Base-by-base conservation (phyloP, 2,329 filamentous ascomycete species). In the Gremmenia infestans region DNA sequence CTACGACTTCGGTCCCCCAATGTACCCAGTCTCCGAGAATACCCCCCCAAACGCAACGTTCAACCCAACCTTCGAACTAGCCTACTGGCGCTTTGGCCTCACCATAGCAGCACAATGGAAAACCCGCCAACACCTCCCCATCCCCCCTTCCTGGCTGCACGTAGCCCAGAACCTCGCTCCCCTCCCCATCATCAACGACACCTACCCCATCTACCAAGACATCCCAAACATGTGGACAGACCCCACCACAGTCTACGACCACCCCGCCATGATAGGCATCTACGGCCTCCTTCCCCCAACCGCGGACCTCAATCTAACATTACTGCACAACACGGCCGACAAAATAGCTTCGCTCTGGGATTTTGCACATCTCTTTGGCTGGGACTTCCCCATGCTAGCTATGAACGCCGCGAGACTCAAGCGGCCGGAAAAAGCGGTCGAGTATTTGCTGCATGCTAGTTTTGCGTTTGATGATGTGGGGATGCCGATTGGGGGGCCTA, bases 21-120 rank as follows among this genome's bases (percentile, higher is more conserved):
- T 79, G 57, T 78, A 80, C 55, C 76, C 76, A 0, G 76, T 78
- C 5, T 76, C 77, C 1, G 82, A 85, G 63, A 85, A 83, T 60
- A 84, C 82, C 0, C 74, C 75, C 11, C 80, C 81, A 0, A 83
- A 83, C 57, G 68, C 63, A 1, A 84, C 81, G 0, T 65, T 78
- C 2, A 85, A 85, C 61, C 79, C 82, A 17, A 76, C 80, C 0
- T 85, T 85, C 54, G 82, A 85, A 69, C 70, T 81, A 5, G 61
- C 81, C 6, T 85, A 85, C 67, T 85, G 81, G 81, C 74, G 78
- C 15, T 85, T 85, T 57, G 82, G 82, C 1, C 72, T 85, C 15
- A 74, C 79, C 23, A 67, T 83, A 1, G 82, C 81, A 3, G 70
- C 73, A 2, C 62, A 68, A 9, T 85, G 82, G 81, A 80, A 79